Conservation (phyloP, 2,329 filamentous ascomycete genomes). For the Colletotrichum sp. region DNA sequence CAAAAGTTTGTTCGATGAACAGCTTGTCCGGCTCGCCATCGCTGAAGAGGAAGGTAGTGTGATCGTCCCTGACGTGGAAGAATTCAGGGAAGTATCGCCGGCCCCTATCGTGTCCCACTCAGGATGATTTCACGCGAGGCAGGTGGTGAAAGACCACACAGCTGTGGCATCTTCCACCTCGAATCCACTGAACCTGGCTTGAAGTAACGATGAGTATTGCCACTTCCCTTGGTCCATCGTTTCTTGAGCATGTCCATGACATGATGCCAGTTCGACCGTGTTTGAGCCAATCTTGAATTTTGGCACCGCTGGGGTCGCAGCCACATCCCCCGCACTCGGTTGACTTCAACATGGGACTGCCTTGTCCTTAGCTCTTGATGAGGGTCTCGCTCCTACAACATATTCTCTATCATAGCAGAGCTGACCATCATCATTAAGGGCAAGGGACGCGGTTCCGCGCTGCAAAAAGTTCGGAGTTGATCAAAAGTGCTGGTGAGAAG, state of each 20-base stretch:
- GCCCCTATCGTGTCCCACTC: not conserved
- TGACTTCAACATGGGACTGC: not conserved
- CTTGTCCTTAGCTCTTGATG: not conserved
- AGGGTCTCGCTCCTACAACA: fast-evolving
- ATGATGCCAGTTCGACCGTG: not conserved
- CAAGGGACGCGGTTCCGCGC: no score
- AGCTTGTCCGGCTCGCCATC: not conserved
- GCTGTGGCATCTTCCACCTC: no score
- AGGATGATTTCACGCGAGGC: not conserved
- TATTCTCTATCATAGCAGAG: not conserved
- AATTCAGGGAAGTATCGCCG: not conserved
- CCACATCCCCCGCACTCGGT: not conserved
- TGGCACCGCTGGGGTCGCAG: not conserved
- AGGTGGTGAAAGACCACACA: not conserved
- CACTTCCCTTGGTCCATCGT: not conserved
- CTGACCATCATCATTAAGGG: not conserved
- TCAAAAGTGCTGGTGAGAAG: no score
- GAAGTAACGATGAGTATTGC: not conserved
- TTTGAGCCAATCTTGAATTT: not conserved
- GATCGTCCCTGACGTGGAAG: not conserved
- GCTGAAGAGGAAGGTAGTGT: not conserved
- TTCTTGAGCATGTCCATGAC: not conserved
- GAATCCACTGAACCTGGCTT: no score
- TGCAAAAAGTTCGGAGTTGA: no score
- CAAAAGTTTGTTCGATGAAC: not conserved